Evolutionary conservation across 2,329 filamentous ascomycete species (phyloP), one percentile per base, ranked within the genome.

Genomic region (Alternaria atra): DNA sequence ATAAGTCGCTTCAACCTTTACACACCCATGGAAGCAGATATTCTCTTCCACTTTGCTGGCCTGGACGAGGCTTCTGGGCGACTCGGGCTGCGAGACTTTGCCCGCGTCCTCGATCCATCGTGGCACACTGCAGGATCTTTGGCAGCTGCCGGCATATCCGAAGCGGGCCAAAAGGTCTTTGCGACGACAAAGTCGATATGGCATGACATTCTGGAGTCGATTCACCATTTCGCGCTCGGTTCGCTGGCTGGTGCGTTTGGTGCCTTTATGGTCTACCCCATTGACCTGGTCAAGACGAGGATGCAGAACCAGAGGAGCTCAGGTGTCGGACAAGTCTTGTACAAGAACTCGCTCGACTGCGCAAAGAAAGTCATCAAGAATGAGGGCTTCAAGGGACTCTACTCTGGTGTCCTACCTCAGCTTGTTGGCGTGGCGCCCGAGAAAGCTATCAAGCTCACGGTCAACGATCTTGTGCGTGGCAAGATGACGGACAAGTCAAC

Each of bases 211-310:
- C 80, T 92, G 13, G 91, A 94, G 76, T 97, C 94, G 1, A 87
- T 85, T 2, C 96, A 97, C 80, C 94, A 97, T 84, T 99, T 99
- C 77, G 89, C 84, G 3, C 87, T 99, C 6, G 95, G 95, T 61
- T 93, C 91, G 77, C 70, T 97, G 69, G 95, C 95, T 7, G 95
- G 95, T 80, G 95, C 95, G 9, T 99, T 99, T 77, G 95, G 95
- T 78, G 95, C 95, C 12, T 98, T 99, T 79, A 97, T 99, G 93
- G 95, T 99, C 55, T 99, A 99, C 79, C 95, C 95, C 25, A 98
- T 99, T 76, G 95, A 99, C 83, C 83, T 99, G 63, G 95, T 99
- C 79, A 99, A 99, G 87, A 99, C 95, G 1, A 90, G 95, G 63
- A 91, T 99, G 89, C 95, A 99, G 81, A 99, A 99, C 83, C 95